These are phyloP conservation scores for Fusarium tanahbumbuense DNA, from an alignment of 2,329 filamentous ascomycete species.

Conservation along the genomic window DNA sequence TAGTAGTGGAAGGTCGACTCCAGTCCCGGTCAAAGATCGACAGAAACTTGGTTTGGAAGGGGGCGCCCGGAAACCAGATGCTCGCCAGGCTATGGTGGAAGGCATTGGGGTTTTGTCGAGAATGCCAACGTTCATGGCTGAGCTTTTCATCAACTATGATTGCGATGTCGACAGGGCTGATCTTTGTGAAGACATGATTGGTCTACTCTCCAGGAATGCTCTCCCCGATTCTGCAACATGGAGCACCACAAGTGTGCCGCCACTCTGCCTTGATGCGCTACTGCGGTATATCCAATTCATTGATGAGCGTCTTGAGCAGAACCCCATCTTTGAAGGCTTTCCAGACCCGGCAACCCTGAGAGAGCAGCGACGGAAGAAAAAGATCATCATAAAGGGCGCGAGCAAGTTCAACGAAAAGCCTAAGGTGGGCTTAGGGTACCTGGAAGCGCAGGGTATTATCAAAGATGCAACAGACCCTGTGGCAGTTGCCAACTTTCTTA, in stretches of 20 bases:
- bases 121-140: constrained; percentile 94
- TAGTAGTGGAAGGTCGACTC: constrained; percentile 85
- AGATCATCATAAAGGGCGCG: constrained; percentile 86
- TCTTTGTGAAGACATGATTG: constrained; percentile 94
- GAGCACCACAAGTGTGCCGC: constrained; percentile 98
- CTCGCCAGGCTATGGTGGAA: constrained; percentile 97
- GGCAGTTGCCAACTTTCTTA: constrained; percentile 87
- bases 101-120: constrained; percentile 90
- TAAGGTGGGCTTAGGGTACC: constrained; percentile 86
- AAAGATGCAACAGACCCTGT: constrained; percentile 76
- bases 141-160: constrained; percentile 98
- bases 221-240: constrained; percentile 97
- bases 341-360: constrained; percentile 74
- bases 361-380: constrained; percentile 82
- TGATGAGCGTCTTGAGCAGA: constrained; percentile 83
- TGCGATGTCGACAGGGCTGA: constrained; percentile 93
- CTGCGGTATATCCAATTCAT: constrained; percentile 93
- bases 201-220: constrained; percentile 90
- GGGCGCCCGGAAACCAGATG: constrained; percentile 90
- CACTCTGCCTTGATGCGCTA: constrained; percentile 90
- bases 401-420: constrained; percentile 96
- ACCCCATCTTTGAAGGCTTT: constrained; percentile 71
- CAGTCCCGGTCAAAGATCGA: constrained; percentile 90
- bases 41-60: constrained; percentile 94
- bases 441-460: constrained; percentile 89